Base-by-base conservation (phyloP, 2,329 filamentous ascomycete genomes). In the Curvularia lunata region DNA sequence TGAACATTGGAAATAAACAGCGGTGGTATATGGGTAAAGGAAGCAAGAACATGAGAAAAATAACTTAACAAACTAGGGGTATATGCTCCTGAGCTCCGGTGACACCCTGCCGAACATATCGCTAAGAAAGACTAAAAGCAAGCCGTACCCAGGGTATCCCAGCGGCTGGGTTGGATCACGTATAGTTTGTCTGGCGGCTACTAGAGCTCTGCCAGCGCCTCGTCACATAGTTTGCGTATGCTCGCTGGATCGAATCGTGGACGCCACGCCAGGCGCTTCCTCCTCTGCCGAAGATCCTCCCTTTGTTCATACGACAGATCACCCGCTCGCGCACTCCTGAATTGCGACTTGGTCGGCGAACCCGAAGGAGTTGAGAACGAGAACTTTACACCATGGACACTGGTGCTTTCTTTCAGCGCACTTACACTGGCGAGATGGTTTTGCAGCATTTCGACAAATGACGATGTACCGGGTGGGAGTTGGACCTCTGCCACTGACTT, bases 161-260 rank as follows among this genome's bases (percentile, higher is more conserved):
- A 8, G 41, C 41, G 13, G 5, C 19, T 16, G 9, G 8, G 9
- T 16, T 30, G 43, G 27, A 46, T 30, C 16, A 30, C 9, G n/a
- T 46, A 8, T 46, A 10, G 16, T 25, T 45, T 18, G 25, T 46
- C 43, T 28, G 25, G n/a, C 43, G 43, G 41, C 27, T 40, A 48
- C 13, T 23, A 64, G 27, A 75, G 59, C 61, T 75, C 72, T 16
- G 63, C 61, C 45, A 75, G 63, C 28, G 68, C 72, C 38, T 75
- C 71, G 8, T 50, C 55, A 48, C 73, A 76, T 46, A 75, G 51
- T 48, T 59, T 56, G 48, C 54, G 63, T 40, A 71, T 62, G 23
- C 63, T 65, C 48, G 55, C 49, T 4, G 73, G 69, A 43, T 76
- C 69, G 52, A 75, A 76, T 13, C 72, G 61, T 34, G 67, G 65